A percentile compares a stretch with the other conserved stretches of the same genome.
phyloP scores from a whole-genome alignment of 768 basidiomycete genomes.

The Russula compacta region DNA sequence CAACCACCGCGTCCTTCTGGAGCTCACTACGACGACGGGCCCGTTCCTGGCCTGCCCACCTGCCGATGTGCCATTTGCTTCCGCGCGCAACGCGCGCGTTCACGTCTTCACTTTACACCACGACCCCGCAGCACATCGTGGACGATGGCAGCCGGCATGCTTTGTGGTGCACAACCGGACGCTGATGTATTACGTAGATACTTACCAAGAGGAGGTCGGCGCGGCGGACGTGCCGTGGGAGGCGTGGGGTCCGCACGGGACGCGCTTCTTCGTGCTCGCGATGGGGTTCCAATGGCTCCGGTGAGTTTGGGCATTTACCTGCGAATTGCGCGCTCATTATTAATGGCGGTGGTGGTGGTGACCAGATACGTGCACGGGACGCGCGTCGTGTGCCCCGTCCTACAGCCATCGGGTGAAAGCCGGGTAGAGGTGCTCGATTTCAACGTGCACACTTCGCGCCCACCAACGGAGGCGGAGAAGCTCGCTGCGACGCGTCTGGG shows the following conservation, averaged over 20 bases:
- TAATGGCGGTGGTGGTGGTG: neutral
- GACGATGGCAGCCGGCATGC: constrained; percentile 21
- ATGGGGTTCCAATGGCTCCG: constrained; percentile 33
- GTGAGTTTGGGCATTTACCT: neutral
- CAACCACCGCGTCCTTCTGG: constrained; percentile 10
- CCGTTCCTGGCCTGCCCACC: constrained; percentile 22
- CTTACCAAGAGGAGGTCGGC: neutral
- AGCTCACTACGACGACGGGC: constrained; percentile 24
- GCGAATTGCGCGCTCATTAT: neutral
- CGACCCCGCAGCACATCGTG: constrained; percentile 2
- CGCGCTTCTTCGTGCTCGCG: constrained; percentile 28
- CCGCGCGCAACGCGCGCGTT: constrained; percentile 21
- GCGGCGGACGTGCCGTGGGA: constrained; percentile 27
- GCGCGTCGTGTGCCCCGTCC: constrained; percentile 27
- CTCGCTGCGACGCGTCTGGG: neutral
- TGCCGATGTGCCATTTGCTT: constrained; percentile 19
- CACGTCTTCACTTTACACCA: constrained; percentile 26
- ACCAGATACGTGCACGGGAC: constrained; percentile 34
- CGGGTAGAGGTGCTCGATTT: constrained; percentile 27
- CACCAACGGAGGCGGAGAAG: neutral
- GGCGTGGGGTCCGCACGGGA: constrained; percentile 31
- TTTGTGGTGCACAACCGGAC: constrained; percentile 29
- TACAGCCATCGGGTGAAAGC: constrained; percentile 10
- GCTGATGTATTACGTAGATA: constrained; percentile 21
- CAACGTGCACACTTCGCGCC: constrained; percentile 21